phyloP scores from a whole-genome alignment of 768 basidiomycete species.

The Piloderma croceum region DNA sequence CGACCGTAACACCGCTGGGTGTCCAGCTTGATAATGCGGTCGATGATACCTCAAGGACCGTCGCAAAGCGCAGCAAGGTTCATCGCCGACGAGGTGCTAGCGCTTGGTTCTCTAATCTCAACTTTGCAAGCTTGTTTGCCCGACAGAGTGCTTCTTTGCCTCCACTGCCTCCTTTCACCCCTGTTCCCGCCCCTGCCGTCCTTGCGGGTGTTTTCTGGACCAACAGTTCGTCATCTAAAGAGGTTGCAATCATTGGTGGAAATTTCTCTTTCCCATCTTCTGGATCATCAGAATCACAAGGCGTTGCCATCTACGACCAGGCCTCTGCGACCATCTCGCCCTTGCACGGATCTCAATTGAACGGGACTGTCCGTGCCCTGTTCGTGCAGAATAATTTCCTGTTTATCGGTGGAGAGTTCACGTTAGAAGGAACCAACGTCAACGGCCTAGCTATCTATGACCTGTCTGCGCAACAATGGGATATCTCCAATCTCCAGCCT shows the following conservation, averaged over 20 bases:
- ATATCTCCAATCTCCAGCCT: constrained; percentile 49
- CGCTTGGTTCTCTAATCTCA: constrained; percentile 46
- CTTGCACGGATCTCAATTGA: constrained; percentile 56
- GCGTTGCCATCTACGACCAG: constrained; percentile 69
- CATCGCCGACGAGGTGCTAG: constrained; percentile 30
- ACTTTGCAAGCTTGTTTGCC: constrained; percentile 33
- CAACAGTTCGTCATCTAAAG: constrained; percentile 59
- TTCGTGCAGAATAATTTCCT: constrained; percentile 64
- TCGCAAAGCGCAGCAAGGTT: constrained; percentile 34
- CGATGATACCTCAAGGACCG: constrained; percentile 25
- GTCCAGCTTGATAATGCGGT: constrained; percentile 44
- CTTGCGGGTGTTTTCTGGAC: constrained; percentile 88
- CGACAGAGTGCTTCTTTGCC: constrained; percentile 49
- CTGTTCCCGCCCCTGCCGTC: constrained; percentile 71
- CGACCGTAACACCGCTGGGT: constrained; percentile 56
- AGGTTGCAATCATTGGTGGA: constrained; percentile 80
- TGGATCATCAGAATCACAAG: constrained; percentile 39
- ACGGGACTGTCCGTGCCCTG: constrained; percentile 74
- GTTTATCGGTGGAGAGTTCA: constrained; percentile 85
- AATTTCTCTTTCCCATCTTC: constrained; percentile 66
- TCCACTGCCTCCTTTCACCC: constrained; percentile 49
- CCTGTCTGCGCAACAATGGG: constrained; percentile 59
- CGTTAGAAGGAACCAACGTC: constrained; percentile 45
- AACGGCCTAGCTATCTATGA: constrained; percentile 82
- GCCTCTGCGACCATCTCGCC: constrained; percentile 42